Evolutionary conservation across 768 basidiomycete genomes (phyloP), one percentile per base, ranked within the genome.

Genomic region (Boletales sp.): DNA sequence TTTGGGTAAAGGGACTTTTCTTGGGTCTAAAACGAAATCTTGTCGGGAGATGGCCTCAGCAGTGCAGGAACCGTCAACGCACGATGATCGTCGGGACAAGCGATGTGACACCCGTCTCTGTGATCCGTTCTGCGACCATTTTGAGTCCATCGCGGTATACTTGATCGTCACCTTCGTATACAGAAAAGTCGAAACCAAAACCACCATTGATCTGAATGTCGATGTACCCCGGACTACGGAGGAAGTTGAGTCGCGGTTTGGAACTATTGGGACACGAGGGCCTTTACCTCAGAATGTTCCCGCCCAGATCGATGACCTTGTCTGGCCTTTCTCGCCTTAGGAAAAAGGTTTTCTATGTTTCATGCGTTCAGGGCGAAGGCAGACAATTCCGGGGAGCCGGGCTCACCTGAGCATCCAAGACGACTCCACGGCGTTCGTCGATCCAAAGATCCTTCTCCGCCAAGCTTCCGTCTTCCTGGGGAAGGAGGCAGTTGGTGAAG

Each of bases 171-270:
- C 78, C 81, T 33, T 87, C 83, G 57, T 86, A 90, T 15, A 91
- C 80, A 12, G 90, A 91, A 60, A 93, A 92, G 66, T 92, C 90
- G 61, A 91, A 88, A 30, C 85, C 83, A 63, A 90, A 93, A 5
- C 84, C 92, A 33, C 93, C 93, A 56, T 95, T 94, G 54, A 95
- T 84, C 61, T 95, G 93, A 15, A 87, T 81, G 69, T 94, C 93
- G 44, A 94, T 77, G 60, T 86, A 80, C 13, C 92, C 92, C 3
- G 92, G 92, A 64, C 89, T 91, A 56, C 14, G 48, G 14, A 21
- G 17, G 18, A 15, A 19, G 42, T 36, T 59, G 9, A 62, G 58
- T 12, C 60, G 60, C 40, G 12, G 51, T 32, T 46, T 19, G 51
- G 18, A 28, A 34, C 42, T 34, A 15, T 15, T 8, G 33, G 6